Conservation (phyloP, 192 early-diverging fungal genomes). For the Backusella tarrabulga region DNA sequence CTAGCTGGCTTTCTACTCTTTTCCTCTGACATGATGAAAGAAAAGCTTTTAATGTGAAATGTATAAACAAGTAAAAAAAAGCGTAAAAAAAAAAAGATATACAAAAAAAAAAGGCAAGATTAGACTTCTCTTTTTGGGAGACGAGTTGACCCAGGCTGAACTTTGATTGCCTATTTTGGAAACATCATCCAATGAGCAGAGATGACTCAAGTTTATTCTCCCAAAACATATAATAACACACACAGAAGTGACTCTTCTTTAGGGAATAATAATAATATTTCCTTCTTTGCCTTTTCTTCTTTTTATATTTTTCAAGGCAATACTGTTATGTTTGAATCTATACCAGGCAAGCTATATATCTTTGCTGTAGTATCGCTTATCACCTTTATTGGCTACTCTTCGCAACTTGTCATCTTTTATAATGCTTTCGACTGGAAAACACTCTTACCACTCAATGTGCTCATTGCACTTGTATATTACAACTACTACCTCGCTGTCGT, state of each 20-base stretch:
- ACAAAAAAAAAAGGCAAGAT: background rate
- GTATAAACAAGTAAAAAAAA: no score
- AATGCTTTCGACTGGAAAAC: constrained; percentile 13
- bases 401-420: constrained; percentile 33
- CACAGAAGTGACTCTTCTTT: background rate
- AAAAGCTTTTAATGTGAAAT: background rate
- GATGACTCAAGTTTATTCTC: no score
- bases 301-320: background rate
- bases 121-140: background rate
- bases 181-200: background rate
- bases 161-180: background rate
- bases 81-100: background rate
- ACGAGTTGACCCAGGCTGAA: background rate
- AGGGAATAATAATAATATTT: background rate
- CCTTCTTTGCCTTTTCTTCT: background rate
- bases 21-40: constrained; percentile 37
- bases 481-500: constrained; percentile 84
- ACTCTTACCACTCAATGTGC: constrained; percentile 67
- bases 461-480: constrained; percentile 71
- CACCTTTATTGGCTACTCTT: constrained; percentile 32
- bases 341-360: constrained; percentile 34
- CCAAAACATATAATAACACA: background rate
- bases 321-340: constrained; percentile 20
- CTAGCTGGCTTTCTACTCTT: constrained; percentile 65
- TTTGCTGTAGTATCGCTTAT: constrained; percentile 26